Conservation (phyloP, 208 protist species). For the Acanthamoeba culbertsoni region DNA sequence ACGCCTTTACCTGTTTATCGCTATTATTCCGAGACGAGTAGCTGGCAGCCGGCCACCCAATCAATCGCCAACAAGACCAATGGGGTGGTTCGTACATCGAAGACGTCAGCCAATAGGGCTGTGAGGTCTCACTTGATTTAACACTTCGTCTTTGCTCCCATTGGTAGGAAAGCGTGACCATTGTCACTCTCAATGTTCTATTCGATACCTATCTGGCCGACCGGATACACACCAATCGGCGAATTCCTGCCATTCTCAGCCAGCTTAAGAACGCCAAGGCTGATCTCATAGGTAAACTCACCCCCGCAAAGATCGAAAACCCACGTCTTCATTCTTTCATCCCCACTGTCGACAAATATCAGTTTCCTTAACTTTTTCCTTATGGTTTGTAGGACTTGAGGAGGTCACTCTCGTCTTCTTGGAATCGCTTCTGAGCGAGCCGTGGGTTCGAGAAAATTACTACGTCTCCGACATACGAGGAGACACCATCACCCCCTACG, state of each 20-base stretch:
- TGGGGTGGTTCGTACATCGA: not conserved
- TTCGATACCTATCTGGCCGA: constrained; percentile 37
- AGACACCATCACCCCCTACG: constrained; percentile 32
- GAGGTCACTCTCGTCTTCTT: constrained; percentile 49
- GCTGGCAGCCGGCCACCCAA: not conserved
- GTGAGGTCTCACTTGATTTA: too few relatives aligned
- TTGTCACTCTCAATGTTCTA: constrained; percentile 49
- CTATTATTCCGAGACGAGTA: not conserved
- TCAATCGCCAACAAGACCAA: constrained; percentile 37
- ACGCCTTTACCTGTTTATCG: not conserved
- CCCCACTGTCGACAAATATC: not conserved
- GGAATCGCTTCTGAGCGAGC: not conserved
- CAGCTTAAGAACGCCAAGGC: constrained; percentile 24
- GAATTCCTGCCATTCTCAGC: constrained; percentile 17
- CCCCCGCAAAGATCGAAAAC: too few relatives aligned
- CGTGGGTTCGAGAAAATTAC: constrained; percentile 37
- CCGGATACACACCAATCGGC: constrained; percentile 19
- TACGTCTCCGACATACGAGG: constrained; percentile 30
- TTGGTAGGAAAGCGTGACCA: not conserved
- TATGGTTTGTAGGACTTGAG: not conserved
- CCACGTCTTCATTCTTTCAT: too few relatives aligned
- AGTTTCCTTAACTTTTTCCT: too few relatives aligned
- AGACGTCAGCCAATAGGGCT: too few relatives aligned
- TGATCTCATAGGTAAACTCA: constrained; percentile 42
- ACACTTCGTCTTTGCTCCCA: not conserved